Evolutionary conservation across 1,284 basidiomycete genomes (phyloP), one percentile per base, ranked within the genome.

Genomic region (Trichosporon inkin): DNA sequence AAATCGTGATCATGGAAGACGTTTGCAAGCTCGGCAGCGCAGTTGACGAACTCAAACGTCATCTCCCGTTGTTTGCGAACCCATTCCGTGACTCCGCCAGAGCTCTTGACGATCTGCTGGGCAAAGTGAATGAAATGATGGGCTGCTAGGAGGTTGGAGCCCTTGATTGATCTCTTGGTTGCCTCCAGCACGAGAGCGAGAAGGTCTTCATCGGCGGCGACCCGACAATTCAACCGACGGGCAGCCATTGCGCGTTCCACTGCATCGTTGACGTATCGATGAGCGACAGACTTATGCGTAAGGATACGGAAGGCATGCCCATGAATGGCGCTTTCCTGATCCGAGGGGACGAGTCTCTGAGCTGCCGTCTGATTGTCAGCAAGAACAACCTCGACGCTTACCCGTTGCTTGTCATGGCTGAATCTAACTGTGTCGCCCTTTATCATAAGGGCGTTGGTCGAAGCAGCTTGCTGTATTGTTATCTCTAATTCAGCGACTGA

Each of bases 351-450:
- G 8, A 72, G 61, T 1, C 56, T 56, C 32, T 70, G 66, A 2
- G 75, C 73, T 1, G 73, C 68, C 20, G 64, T 47, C 67, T 71
- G 65, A 14, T 7, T 17, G 53, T 65, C 39, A 65, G 61, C 38
- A 36, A 11, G 13, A 34, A 28, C 20, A 2, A 35, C 10, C 2
- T 2, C 4, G 16, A 36, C 6, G 60, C 70, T 39, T 39, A 71
- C 70, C 34, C 68, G 57, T 47, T 73, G 71, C 1, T 72, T 67
- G 54, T 75, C 72, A 56, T 78, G 74, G 0, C 68, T 62, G 62
- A 76, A 78, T 2, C 64, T 53, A 2, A 71, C 66, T 6, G n/a
- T 24, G 40, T 58, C 34, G 51, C 49, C 22, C 2, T 57, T 36
- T 6, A 64, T 32, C 0, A 57, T 47, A 3, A 67, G 36, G 0